These are phyloP conservation scores for Chaetomium sp. DNA, from an alignment of 2,329 filamentous ascomycete species.

Conservation along the genomic window DNA sequence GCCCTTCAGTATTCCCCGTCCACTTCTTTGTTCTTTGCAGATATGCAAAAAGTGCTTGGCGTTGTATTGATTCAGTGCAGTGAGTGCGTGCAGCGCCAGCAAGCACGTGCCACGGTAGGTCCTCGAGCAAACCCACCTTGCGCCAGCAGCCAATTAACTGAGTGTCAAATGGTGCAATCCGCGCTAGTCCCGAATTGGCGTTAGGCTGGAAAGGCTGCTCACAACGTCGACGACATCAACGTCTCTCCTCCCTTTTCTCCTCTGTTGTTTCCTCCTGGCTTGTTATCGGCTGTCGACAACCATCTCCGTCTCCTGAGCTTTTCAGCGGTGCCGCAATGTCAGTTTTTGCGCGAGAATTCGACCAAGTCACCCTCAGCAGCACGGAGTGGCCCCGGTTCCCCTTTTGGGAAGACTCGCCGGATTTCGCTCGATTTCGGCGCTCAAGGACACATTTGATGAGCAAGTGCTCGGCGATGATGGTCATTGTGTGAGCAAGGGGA, in stretches of 20 bases:
- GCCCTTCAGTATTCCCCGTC: not conserved
- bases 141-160: not conserved
- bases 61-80: not conserved
- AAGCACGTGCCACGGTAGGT: not conserved
- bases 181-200: slow-evolving; percentile 33
- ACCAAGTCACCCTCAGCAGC: not conserved
- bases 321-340: slow-evolving; percentile 11
- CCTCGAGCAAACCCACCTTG: not conserved
- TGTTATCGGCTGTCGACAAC: slow-evolving; percentile 3
- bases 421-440: not conserved
- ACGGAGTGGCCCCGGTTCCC: slow-evolving; percentile 10
- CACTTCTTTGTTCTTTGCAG: too few species aligned
- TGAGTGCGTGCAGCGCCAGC: slow-evolving; percentile 11
- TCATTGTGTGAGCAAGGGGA: not conserved
- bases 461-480: not conserved
- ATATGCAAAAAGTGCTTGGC: not conserved
- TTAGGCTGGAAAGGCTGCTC: slow-evolving; percentile 22
- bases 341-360: not conserved
- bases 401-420: slow-evolving; percentile 18
- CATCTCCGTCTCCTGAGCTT: slow-evolving; percentile 4
- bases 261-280: not conserved
- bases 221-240: slow-evolving; percentile 29
- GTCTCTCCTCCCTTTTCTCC: slow-evolving; percentile 14
- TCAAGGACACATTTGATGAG: not conserved
- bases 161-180: slow-evolving; percentile 35